These are phyloP conservation scores for Austropuccinia psidii DNA, from an alignment of 1,284 basidiomycete species.

Conservation along the genomic window DNA sequence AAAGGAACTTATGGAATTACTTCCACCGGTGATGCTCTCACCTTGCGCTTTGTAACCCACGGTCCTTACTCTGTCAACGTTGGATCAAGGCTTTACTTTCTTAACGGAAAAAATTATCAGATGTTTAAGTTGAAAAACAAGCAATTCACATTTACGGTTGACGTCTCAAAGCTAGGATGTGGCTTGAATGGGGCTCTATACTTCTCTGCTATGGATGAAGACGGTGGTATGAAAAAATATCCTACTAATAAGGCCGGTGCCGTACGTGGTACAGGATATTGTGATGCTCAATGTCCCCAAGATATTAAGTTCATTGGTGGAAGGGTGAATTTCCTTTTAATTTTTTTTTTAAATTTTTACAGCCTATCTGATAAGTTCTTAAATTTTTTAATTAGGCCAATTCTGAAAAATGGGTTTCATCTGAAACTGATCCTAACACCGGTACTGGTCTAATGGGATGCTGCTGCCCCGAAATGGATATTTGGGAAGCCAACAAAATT, in stretches of 20 bases:
- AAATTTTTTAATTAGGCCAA: conserved; percentile 44
- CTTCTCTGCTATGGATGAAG: conserved; percentile 46
- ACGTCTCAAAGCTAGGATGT: conserved; percentile 22
- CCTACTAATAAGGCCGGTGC: conserved; percentile 8
- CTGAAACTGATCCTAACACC: conserved; percentile 43
- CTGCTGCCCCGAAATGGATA: conserved; percentile 46
- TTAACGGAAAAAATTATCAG: background rate
- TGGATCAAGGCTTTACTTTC: conserved; percentile 21
- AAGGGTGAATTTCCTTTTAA: conserved; percentile 47
- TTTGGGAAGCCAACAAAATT: conserved; percentile 26
- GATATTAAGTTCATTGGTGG: conserved; percentile 58
- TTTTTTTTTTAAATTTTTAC: background rate
- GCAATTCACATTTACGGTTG: conserved; percentile 22
- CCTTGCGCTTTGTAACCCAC: conserved; percentile 8
- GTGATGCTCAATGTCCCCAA: conserved; percentile 49
- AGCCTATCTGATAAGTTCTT: background rate
- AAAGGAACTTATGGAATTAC: conserved; percentile 15
- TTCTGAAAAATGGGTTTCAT: conserved; percentile 43
- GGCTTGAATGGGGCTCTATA: conserved; percentile 49
- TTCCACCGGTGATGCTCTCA: background rate
- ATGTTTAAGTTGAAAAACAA: conserved; percentile 32
- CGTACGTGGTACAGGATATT: conserved; percentile 43
- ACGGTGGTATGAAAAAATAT: conserved; percentile 40
- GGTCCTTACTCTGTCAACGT: conserved; percentile 8
- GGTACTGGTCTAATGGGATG: conserved; percentile 51